These are phyloP conservation scores for Chalaropsis ovoidea DNA, from an alignment of 2,329 filamentous ascomycete species.

Conservation along the genomic window DNA sequence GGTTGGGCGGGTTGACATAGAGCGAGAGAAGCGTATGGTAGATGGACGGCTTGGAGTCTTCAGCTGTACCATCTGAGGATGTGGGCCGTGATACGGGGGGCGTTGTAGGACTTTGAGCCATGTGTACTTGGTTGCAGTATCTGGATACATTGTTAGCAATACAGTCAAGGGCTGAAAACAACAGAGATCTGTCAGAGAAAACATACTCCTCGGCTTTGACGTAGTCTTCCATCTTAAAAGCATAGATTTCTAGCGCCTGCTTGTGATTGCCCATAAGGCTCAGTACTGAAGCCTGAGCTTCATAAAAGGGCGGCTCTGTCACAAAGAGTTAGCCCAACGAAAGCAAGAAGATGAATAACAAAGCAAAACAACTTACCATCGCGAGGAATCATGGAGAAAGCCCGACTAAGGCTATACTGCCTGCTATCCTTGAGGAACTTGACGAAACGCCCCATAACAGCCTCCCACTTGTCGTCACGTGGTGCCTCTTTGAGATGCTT, in stretches of 20 bases:
- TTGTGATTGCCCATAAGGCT: constrained; percentile 94
- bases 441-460: constrained; percentile 57
- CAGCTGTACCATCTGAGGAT: constrained; percentile 32
- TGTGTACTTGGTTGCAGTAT: constrained; percentile 81
- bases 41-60: constrained; percentile 60
- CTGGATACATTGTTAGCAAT: constrained; percentile 31
- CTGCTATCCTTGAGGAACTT: constrained; percentile 64
- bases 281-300: constrained; percentile 79
- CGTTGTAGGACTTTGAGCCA: constrained; percentile 41
- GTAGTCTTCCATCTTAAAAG: constrained; percentile 84
- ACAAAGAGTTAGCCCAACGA: constrained; percentile 20
- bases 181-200: not conserved
- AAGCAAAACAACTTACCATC: constrained; percentile 50
- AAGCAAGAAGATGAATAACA: not conserved
- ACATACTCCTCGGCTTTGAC: constrained; percentile 83
- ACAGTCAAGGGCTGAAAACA: constrained; percentile 24
- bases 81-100: constrained; percentile 33
- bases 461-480: constrained; percentile 43
- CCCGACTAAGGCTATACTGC: constrained; percentile 70
- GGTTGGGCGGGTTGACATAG: constrained; percentile 71
- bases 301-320: constrained; percentile 72
- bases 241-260: constrained; percentile 93
- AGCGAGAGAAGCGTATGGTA: constrained; percentile 85
- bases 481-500: constrained; percentile 45
- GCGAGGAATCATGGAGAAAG: constrained; percentile 65